Conservation (phyloP, 805 yeast species). For the Pichia ethanolica region DNA sequence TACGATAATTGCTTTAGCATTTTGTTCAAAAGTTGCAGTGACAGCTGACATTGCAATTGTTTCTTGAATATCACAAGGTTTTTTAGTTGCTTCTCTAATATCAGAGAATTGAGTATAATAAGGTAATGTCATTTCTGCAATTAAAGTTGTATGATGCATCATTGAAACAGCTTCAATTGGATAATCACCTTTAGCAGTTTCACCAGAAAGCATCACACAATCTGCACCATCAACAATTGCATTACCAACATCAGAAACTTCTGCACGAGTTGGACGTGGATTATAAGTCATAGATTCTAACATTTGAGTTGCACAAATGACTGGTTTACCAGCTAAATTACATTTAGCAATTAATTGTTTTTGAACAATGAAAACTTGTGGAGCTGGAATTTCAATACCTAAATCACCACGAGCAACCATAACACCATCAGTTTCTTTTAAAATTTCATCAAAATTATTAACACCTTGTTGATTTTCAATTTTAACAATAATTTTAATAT, state of each 20-base stretch:
- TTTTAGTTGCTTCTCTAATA: slow-evolving; percentile 73
- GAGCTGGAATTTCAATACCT: slow-evolving; percentile 99
- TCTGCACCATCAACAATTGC: slow-evolving; percentile 99
- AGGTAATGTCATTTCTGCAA: slow-evolving; percentile 95
- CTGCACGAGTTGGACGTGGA: slow-evolving; percentile 99
- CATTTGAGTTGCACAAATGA: slow-evolving; percentile 99
- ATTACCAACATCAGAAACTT: slow-evolving; percentile 98
- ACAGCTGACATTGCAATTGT: slow-evolving; percentile 97
- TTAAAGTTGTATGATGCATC: slow-evolving; percentile 96
- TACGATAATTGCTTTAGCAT: slow-evolving; percentile 94
- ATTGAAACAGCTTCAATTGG: slow-evolving; percentile 95
- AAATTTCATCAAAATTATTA: slow-evolving; percentile 96
- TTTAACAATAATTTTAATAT: slow-evolving; percentile 93
- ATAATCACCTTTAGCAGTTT: slow-evolving; percentile 99
- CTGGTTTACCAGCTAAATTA: slow-evolving; percentile 99
- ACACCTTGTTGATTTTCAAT: slow-evolving; percentile 99
- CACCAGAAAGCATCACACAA: slow-evolving; percentile 99
- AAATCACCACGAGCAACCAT: slow-evolving; percentile 99
- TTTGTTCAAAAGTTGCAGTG: slow-evolving; percentile 91
- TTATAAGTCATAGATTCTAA: slow-evolving; percentile 98
- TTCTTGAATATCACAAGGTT: slow-evolving; percentile 90
- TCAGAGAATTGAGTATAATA: slow-evolving; percentile 79
- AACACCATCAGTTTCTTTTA: slow-evolving; percentile 94
- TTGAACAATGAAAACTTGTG: slow-evolving; percentile 97
- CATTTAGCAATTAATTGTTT: slow-evolving; percentile 98